Base-by-base conservation (phyloP, 176 grass and related monocot species). In the Bromus sterilis region DNA sequence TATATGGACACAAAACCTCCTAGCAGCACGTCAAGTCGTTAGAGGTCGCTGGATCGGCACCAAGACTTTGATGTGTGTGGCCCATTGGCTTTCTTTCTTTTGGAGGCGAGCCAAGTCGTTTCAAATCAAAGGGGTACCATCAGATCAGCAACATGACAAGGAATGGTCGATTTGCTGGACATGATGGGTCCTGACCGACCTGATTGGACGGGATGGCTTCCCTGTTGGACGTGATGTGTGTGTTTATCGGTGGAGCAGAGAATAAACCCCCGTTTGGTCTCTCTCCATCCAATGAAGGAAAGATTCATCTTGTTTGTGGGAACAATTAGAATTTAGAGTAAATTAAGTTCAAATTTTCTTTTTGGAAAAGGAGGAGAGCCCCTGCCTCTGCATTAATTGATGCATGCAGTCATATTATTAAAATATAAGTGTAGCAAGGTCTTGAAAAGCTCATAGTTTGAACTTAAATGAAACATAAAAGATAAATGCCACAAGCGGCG, bases 91-190 rank as follows among this genome's bases (percentile, higher is more conserved):
- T 20, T 49, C 2, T 16, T 1, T 25, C 0, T 39, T 51, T 49
- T 41, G 31, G 82, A 43, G 53, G 18, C 11, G 51, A 85, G 77
- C 58, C 29, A 5, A 77, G 87, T 85, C 78, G 25, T 72, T 77
- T 85, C 83, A 78, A 81, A 85, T 85, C 77, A 28, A 31, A 8
- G 51, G 29, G 61, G 21, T 18, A 21, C 78, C 30, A 75, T 48
- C 74, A n/a, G 56, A 67, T 66, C 20, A 85, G n/a, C 81, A 56
- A n/a, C 49, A 43, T 85, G 87, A 82, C 83, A 89, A 85, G 68
- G 87, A 89, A 82, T 60, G 65, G 87, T 85, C 87, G 34, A 72
- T 71, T 56, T 72, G 43, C 71, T 29, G 82, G 72, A 71, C 81
- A 77, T 56, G 82, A 85, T 77, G 37, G 82, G 80, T 77, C 49